phyloP scores from a whole-genome alignment of 2,329 filamentous ascomycete genomes.

The Pseudogymnoascus sp. region DNA sequence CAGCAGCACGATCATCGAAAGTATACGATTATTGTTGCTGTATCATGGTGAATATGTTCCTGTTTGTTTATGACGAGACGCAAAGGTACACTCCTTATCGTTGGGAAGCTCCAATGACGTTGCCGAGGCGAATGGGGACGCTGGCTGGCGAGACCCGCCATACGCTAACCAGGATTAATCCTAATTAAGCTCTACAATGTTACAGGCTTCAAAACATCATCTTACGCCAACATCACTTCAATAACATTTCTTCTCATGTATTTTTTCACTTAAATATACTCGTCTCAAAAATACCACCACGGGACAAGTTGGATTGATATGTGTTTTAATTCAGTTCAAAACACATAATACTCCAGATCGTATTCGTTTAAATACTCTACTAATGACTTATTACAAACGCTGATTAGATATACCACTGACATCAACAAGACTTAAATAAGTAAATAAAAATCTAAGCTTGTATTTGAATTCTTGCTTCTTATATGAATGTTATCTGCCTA shows the following conservation, averaged over 20 bases:
- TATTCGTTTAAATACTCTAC: no score
- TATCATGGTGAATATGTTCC: not conserved
- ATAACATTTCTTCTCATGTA: not conserved
- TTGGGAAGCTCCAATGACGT: slow-evolving; percentile 5
- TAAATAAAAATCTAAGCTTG: no score
- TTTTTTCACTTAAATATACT: not conserved
- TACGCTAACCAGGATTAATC: not conserved
- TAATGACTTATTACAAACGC: no score
- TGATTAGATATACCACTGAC: no score
- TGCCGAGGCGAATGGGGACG: not conserved
- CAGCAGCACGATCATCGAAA: not conserved
- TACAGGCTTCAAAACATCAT: not conserved
- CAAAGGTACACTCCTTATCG: not conserved
- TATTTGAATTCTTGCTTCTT: no score
- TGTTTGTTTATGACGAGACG: not conserved
- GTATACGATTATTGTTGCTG: not conserved
- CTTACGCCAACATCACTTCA: not conserved
- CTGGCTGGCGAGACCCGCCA: not conserved
- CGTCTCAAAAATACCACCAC: not conserved
- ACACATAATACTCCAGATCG: no score
- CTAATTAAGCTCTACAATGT: not conserved
- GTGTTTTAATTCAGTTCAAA: not conserved
- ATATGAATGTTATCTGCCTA: no score
- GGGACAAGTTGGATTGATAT: not conserved
- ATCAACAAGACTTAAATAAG: no score